Evolutionary conservation across 2,329 filamentous ascomycete species (phyloP), one percentile per base, ranked within the genome.

Genomic region (Neocucurbitaria cava): DNA sequence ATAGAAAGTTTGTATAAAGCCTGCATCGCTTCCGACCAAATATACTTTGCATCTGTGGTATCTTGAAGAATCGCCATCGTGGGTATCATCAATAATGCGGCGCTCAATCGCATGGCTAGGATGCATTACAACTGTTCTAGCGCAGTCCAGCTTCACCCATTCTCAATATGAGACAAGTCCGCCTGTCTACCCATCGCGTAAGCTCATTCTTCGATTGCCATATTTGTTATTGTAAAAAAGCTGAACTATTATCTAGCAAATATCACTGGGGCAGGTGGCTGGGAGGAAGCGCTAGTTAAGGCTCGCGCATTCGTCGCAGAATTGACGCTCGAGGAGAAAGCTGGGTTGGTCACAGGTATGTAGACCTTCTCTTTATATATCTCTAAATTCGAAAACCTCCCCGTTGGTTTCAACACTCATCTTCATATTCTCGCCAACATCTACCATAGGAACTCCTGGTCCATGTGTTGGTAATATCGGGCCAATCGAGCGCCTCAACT

Each of bases 401-500:
- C 5, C 36, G 9, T 18, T 13, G 7, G 8, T 13, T 10, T 15
- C 36, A 3, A 11, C 4, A 18, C 10, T 21, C n/a, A 21, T 21
- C 17, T 13, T 7, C 10, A 11, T 39, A 20, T 18, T 38, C 35
- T 38, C n/a, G 23, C 5, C 11, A 20, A 39, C 18, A 21, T 2
- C n/a, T n/a, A 4, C 9, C 10, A 23, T 9, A 39, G 36, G 36
- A 3, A 39, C 36, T 39, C 36, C 36, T 21, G 65, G 69, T 2
- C 69, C 68, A 1, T 73, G 70, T 35, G 62, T 73, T 13, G 76
- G 76, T 5, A 75, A 74, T 54, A 73, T 76, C 23, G 67, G 68
- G 28, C 67, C 69, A 26, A 74, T 79, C 18, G 54, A 66, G 11
- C 63, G 76, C 7, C 65, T 79, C 10, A 73, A 74, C 23, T 78